A percentile compares a stretch with the other conserved stretches of the same genome.
Evolutionary conservation across 78 protist genomes (phyloP).

Genomic region (Protostelium mycophagum): DNA sequence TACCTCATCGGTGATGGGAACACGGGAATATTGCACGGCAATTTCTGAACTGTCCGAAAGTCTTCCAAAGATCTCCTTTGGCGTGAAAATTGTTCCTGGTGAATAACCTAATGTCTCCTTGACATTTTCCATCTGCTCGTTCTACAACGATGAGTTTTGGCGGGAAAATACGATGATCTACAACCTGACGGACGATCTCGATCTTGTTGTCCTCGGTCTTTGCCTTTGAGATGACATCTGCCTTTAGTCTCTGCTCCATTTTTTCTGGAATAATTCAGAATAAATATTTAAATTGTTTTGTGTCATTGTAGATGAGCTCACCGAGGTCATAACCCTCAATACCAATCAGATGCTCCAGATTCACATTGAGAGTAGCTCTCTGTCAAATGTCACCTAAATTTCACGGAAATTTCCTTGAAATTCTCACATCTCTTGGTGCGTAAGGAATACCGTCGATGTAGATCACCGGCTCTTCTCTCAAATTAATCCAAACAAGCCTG

Average conservation of each 20-base stretch:
- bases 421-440: neutral
- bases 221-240: neutral
- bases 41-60: neutral
- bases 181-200: neutral
- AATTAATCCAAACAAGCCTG: neutral
- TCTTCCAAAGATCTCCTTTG: neutral
- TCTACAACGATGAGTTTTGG: neutral
- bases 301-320: no score
- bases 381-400: neutral
- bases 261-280: no score
- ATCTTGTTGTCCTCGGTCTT: neutral
- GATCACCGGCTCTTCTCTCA: neutral
- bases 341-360: neutral
- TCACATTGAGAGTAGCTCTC: neutral
- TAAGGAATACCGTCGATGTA: neutral
- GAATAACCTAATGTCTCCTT: neutral
- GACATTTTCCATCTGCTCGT: neutral
- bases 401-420: neutral
- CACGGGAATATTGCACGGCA: neutral
- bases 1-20: neutral
- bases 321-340: neutral
- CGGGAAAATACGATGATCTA: neutral
- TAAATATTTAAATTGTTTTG: no score
- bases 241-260: neutral
- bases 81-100: neutral